Evolutionary conservation across 306 rosid species (phyloP).

Genomic region (Trifolium repens): DNA sequence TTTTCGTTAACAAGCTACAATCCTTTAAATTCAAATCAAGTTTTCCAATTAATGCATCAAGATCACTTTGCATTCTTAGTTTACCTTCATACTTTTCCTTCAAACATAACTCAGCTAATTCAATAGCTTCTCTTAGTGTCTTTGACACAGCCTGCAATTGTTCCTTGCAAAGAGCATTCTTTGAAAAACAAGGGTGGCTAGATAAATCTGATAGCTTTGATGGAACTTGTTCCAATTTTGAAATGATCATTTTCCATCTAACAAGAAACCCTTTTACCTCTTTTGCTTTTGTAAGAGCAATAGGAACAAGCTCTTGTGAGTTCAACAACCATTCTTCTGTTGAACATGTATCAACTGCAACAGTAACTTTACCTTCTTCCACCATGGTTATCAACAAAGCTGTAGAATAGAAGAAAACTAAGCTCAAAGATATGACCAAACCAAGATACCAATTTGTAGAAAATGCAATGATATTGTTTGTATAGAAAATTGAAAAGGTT

Average conservation of each 20-base stretch:
- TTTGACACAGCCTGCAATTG: conserved; percentile 83
- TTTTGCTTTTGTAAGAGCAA: conserved; percentile 65
- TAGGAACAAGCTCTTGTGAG: conserved; percentile 75
- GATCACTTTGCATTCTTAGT: conserved; percentile 93
- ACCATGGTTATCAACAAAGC: conserved; percentile 67
- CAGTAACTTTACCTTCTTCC: conserved; percentile 51
- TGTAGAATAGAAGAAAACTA: conserved; percentile 48
- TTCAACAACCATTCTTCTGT: conserved; percentile 71
- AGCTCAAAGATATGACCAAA: conserved; percentile 45
- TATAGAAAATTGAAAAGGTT: conserved; percentile 46
- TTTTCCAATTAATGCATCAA: conserved; percentile 76
- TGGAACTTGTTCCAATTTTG: conserved; percentile 87
- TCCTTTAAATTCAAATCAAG: conserved; percentile 87
- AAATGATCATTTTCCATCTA: conserved; percentile 85
- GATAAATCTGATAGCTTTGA: conserved; percentile 78
- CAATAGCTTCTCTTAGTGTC: conserved; percentile 58
- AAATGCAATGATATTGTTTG: conserved; percentile 40
- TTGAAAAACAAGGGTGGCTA: conserved; percentile 93
- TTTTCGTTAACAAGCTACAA: conserved; percentile 81
- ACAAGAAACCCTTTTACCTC: conserved; percentile 78
- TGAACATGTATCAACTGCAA: conserved; percentile 41
- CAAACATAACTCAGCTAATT: conserved; percentile 74
- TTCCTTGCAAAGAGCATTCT: conserved; percentile 89
- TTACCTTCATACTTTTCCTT: conserved; percentile 84
- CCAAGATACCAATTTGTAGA: conserved; percentile 41